A percentile compares a stretch with the other conserved stretches of the same genome.
These are phyloP conservation scores for Saturnispora ahearnii DNA, from an alignment of 805 yeast species.

Conservation along the genomic window DNA sequence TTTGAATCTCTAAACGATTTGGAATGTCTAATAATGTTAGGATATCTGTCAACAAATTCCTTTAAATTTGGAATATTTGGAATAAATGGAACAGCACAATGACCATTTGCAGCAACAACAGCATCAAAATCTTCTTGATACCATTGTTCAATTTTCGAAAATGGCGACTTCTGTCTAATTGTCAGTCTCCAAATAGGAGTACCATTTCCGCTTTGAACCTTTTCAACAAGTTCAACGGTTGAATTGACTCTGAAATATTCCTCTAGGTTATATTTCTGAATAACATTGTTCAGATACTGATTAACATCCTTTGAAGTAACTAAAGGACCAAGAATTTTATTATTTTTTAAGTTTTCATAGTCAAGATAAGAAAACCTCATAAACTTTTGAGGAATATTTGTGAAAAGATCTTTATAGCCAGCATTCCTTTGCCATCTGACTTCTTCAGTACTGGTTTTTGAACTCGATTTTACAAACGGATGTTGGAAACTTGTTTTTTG, in stretches of 20 bases:
- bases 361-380: constrained; percentile 31
- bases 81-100: constrained; percentile 43
- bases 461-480: constrained; percentile 22
- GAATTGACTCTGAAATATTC: constrained; percentile 31
- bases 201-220: constrained; percentile 29
- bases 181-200: constrained; percentile 11
- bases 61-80: constrained; percentile 35
- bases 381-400: constrained; percentile 34
- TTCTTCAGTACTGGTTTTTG: constrained; percentile 7
- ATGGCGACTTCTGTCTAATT: constrained; percentile 10
- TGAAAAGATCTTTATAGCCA: constrained; percentile 31
- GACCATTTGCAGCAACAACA: constrained; percentile 55
- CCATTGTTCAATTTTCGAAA: constrained; percentile 27
- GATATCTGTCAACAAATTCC: constrained; percentile 27
- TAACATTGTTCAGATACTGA: constrained; percentile 9
- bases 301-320: constrained; percentile 17
- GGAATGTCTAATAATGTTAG: constrained; percentile 45
- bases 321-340: constrained; percentile 9
- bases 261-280: constrained; percentile 21
- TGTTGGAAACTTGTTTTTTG: constrained; percentile 26
- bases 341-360: constrained; percentile 4
- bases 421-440: constrained; percentile 34
- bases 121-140: constrained; percentile 47
- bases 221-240: constrained; percentile 31
- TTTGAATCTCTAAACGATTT: constrained; percentile 41